These are phyloP conservation scores for Amyloporia xantha DNA, from an alignment of 768 basidiomycete genomes.

Conservation along the genomic window DNA sequence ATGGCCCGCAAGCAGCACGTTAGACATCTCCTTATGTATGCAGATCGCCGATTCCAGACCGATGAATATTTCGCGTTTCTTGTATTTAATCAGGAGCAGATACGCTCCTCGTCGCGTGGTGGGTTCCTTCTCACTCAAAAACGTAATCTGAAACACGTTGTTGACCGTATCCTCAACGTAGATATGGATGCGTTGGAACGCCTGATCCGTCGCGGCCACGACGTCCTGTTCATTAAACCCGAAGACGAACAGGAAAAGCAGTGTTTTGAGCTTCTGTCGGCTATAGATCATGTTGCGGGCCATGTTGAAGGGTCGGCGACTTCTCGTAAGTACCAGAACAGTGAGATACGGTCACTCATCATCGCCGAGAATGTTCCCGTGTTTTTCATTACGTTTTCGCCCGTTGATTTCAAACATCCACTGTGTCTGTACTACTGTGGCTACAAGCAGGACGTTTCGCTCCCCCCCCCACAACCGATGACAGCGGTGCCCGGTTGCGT, in stretches of 20 bases:
- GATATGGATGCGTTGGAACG: conserved; percentile 1
- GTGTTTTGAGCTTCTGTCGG: conserved; percentile 9
- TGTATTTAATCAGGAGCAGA: conserved; percentile 20
- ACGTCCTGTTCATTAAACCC: background rate
- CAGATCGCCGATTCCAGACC: too few species aligned
- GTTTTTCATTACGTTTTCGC: too few species aligned
- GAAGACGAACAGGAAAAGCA: conserved; percentile 5
- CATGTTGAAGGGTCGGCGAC: conserved; percentile 14
- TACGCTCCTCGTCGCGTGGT: conserved; percentile 6
- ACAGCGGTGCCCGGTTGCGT: too few species aligned
- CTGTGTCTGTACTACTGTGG: too few species aligned
- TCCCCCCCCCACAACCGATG: too few species aligned
- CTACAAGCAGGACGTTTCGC: too few species aligned
- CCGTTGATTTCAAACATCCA: too few species aligned
- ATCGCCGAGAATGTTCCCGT: conserved; percentile 9
- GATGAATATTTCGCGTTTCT: too few species aligned
- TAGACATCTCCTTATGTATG: too few species aligned
- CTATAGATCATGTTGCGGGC: conserved; percentile 9
- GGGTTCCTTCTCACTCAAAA: conserved; percentile 10
- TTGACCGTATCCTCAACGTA: conserved; percentile 1
- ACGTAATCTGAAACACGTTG: conserved; percentile 6
- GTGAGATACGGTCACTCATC: conserved; percentile 16
- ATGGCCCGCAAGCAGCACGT: too few species aligned
- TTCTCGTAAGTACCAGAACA: conserved; percentile 9
- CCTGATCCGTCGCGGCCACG: background rate